A percentile compares a stretch with the other conserved stretches of the same genome.
These are phyloP conservation scores for Stephania cephalantha DNA, from an alignment of 164 flowering plant species.

Conservation along the genomic window DNA sequence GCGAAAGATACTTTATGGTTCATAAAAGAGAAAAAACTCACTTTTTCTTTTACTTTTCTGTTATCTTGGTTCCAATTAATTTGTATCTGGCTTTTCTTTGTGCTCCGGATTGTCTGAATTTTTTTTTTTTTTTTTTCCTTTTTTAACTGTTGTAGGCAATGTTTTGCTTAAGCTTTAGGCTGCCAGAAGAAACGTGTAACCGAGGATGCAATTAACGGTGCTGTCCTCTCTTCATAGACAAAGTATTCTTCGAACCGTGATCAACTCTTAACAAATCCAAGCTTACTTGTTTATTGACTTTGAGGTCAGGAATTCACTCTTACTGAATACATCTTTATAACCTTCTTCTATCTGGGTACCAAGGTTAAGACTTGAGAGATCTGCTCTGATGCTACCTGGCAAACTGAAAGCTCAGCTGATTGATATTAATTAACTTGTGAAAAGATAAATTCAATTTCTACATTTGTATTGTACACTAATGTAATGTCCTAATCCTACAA, in stretches of 20 bases:
- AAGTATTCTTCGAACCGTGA: neutral
- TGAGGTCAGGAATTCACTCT: neutral
- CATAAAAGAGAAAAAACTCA: neutral
- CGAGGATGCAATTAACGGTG: slow-evolving; percentile 16
- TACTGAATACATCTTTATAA: neutral
- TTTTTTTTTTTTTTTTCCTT: neutral
- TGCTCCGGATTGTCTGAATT: neutral
- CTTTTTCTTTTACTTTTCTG: neutral
- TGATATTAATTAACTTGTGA: neutral
- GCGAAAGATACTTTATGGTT: neutral
- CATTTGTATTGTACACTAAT: neutral
- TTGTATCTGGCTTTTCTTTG: neutral
- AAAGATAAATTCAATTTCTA: neutral
- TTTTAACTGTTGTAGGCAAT: slow-evolving; percentile 53
- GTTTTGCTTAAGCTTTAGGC: slow-evolving; percentile 83
- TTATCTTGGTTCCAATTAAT: neutral
- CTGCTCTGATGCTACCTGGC: neutral
- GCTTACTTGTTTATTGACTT: neutral
- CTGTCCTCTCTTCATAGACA: slow-evolving; percentile 5
- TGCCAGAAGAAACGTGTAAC: slow-evolving; percentile 64
- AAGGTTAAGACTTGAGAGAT: neutral
- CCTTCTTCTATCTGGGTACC: neutral
- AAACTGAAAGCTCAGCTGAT: neutral
- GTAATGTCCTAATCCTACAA: too few species aligned
- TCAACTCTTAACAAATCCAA: neutral